Base-by-base conservation (phyloP, 306 rosid genomes). In the Cucumis cinereus region DNA sequence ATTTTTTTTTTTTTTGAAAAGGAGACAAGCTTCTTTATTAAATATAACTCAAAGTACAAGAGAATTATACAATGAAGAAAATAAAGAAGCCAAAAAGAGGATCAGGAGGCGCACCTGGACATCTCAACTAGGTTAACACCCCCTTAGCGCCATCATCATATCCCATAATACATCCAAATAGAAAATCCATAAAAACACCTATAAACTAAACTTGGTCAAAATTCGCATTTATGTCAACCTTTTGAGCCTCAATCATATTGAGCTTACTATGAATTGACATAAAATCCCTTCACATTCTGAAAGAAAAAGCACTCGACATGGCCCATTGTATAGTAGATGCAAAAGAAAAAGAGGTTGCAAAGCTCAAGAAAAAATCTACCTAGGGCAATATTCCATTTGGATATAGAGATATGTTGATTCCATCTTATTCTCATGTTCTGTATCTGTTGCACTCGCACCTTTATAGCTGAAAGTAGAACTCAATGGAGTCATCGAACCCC, bases 351-450 rank as follows among this genome's bases (percentile, higher is more conserved):
- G 16, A 86, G 69, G 63, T 69, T 19, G 57, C 23, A 86, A 55
- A 64, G 28, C 23, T 41, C 4, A 22, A 69, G 54, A 81, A 77
- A 84, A 76, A 47, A 45, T 74, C 19, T 89, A 90, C 98, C 90
- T 82, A 6, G 98, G 98, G 62, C 98, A 93, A 84, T 91, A 91
- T 79, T 93, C 98, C 98, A 93, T 93, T 85, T 93, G 98, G 85
- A 93, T 93, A 79, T 93, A 93, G 56, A 93, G 90, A 89, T 88
- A 91, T 0, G 96, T 91, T 43, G 97, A 90, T 80, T 91, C 97
- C 77, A 87, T 84, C 74, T 90, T 92, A 68, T 77, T 90, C 79
- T 91, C 98, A 66, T 73, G 85, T 66, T 89, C 94, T 75, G 82
- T 82, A 82, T 90, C 91, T 10, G 66, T 74, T 49, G 92, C 81